Percentiles rank a stretch among this genome's conserved stretches.
Conservation (phyloP, 257 asterid genomes). For the Coffea eugenioides region DNA sequence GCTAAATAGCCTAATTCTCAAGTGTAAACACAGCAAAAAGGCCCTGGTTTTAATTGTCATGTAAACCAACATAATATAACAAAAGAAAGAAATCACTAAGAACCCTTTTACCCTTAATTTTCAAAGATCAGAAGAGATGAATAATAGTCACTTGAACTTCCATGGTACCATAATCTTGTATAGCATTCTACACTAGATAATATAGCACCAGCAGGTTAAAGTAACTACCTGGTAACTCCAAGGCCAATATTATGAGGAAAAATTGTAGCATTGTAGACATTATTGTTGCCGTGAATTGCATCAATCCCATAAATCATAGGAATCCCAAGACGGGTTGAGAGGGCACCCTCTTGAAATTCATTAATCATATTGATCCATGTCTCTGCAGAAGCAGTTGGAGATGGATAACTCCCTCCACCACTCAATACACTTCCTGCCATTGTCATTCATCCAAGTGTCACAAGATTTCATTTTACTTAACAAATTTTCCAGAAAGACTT, state of each 20-base stretch:
- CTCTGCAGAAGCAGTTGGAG: conserved; percentile 35
- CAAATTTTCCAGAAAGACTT: background rate
- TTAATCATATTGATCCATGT: conserved; percentile 39
- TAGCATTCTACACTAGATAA: too few species aligned
- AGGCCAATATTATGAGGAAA: conserved; percentile 46
- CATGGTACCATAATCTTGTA: too few species aligned
- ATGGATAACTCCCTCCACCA: conserved; percentile 46
- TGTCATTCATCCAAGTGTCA: too few species aligned
- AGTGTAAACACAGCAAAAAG: too few species aligned
- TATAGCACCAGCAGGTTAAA: background rate
- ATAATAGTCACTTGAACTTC: too few species aligned
- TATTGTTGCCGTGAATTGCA: conserved; percentile 45
- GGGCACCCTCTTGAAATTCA: conserved; percentile 34
- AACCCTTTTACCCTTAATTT: too few species aligned
- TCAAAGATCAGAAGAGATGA: too few species aligned
- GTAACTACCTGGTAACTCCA: conserved; percentile 39
- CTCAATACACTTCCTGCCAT: conserved; percentile 43
- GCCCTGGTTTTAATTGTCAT: too few species aligned
- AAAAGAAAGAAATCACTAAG: too few species aligned
- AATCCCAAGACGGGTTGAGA: conserved; percentile 38
- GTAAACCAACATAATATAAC: too few species aligned
- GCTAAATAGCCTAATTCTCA: too few species aligned
- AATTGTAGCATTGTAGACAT: conserved; percentile 38
- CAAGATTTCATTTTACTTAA: too few species aligned
- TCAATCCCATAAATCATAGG: conserved; percentile 46